Evolutionary conservation across 2,329 filamentous ascomycete genomes (phyloP).

Genomic region (Penicillium palitans): DNA sequence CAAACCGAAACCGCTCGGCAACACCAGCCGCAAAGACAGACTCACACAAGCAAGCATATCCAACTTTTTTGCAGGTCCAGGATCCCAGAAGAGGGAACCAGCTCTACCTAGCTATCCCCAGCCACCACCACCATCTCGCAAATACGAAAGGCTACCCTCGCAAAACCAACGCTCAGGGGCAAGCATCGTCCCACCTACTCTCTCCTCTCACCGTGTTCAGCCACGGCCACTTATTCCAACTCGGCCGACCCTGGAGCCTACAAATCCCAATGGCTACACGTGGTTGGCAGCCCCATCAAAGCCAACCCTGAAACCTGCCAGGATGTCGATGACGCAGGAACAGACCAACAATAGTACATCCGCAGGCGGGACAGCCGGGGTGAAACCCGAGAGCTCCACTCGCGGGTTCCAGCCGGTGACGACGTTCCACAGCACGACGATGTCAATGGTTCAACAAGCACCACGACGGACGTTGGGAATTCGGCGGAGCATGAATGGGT

Average conservation of each 20-base stretch:
- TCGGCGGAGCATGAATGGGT: slow-evolving; percentile 46
- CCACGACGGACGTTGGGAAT: slow-evolving; percentile 44
- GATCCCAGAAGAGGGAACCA: slow-evolving; percentile 19
- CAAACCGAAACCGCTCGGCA: slow-evolving; percentile 31
- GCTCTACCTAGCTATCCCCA: slow-evolving; percentile 9
- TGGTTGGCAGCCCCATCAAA: slow-evolving; percentile 34
- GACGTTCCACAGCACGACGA: slow-evolving; percentile 44
- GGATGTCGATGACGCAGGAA: slow-evolving; percentile 15
- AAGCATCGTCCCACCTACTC: slow-evolving; percentile 22
- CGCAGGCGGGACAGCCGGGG: slow-evolving; percentile 15
- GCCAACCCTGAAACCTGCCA: slow-evolving; percentile 23
- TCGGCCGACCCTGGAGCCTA: slow-evolving; percentile 36
- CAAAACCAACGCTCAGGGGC: slow-evolving; percentile 13
- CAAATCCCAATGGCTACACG: slow-evolving; percentile 36
- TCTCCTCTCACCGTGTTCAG: slow-evolving; percentile 35
- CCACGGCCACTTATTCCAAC: slow-evolving; percentile 32
- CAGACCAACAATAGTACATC: slow-evolving; percentile 7
- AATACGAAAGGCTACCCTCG: slow-evolving; percentile 11
- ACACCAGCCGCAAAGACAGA: slow-evolving; percentile 38
- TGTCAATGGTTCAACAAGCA: slow-evolving; percentile 36
- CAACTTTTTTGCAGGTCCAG: slow-evolving; percentile 49
- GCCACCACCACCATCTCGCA: slow-evolving; percentile 14
- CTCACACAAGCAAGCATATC: slow-evolving; percentile 55
- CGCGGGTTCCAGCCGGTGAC: slow-evolving; percentile 30
- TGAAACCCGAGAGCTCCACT: slow-evolving; percentile 29